Conservation (phyloP, 1,139 yeast genomes). For the Diutina siamensis region DNA sequence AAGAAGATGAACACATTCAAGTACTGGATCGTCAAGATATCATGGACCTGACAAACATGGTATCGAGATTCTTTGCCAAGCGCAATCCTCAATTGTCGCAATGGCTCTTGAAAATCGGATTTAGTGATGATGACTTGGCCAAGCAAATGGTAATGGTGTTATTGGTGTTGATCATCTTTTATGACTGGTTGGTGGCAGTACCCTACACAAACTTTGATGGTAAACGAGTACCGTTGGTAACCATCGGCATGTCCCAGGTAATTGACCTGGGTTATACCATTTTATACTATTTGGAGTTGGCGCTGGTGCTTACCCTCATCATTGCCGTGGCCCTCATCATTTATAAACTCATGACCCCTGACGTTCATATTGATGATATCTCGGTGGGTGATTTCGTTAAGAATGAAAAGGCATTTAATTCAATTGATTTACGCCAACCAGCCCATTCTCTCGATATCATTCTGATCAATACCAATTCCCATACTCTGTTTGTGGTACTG, state of each 20-base stretch:
- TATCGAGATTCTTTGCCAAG: background rate
- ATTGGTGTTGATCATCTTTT: background rate
- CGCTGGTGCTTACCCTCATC: constrained; percentile 4
- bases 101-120: background rate
- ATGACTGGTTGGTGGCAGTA: background rate
- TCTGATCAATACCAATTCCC: constrained; percentile 41
- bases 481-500: constrained; percentile 51
- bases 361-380: background rate
- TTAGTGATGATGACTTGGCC: background rate
- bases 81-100: background rate
- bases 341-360: background rate
- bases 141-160: background rate
- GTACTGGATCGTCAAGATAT: background rate
- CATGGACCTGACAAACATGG: constrained; percentile 3
- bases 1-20: background rate
- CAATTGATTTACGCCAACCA: background rate
- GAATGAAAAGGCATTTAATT: background rate
- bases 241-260: background rate
- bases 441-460: constrained; percentile 36
- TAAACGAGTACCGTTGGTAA: background rate
- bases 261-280: background rate
- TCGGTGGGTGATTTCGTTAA: background rate
- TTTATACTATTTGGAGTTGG: background rate
- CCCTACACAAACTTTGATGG: background rate
- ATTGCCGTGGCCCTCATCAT: background rate